Evolutionary conservation across 2,329 filamentous ascomycete genomes (phyloP), one percentile per base, ranked within the genome.

Genomic region (Hirsutella minnesotensis): DNA sequence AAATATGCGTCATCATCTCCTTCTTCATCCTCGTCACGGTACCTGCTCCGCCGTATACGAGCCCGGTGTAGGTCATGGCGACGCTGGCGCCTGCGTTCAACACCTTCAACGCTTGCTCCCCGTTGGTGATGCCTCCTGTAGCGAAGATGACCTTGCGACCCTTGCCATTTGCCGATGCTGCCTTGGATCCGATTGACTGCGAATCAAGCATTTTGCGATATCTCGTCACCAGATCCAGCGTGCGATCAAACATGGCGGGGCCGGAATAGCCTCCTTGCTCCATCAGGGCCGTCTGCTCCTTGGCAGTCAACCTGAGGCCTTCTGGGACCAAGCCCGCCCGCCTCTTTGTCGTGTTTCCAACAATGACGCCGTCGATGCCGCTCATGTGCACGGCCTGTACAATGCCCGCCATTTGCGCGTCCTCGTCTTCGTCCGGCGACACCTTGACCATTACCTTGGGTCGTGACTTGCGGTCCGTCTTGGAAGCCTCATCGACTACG

Each of bases 261-360:
- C 92, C 90, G 0, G 88, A 95, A 62, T 88, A 94, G 1, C 92
- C 90, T 22, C 92, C 89, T 18, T 81, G 80, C 64, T 95, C 86
- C 44, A 72, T 70, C 27, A 95, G 62, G 2, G 81, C 72, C 46
- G 68, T 64, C 51, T 79, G 71, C 58, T 98, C 90, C 49, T 75
- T 70, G 2, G 67, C 54, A 0, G 81, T 75, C 21, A 95, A 70
- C 29, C 67, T 61, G 49, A 82, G 75, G 21, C 82, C 80, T 20
- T 72, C 65, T 0, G 88, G 83, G 1, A 90, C 59, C 3, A 89
- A 67, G 3, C 79, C 81, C 0, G 81, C 75, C 36, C 92, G 75
- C 50, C 81, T 77, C 65, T 92, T 94, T 3, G 92, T 98, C 0
- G 92, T 98, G 68, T 98, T 98, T 10, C 90, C 92, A 4, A 98